Conservation (phyloP, 768 basidiomycete species). For the Hygrophorus russula region DNA sequence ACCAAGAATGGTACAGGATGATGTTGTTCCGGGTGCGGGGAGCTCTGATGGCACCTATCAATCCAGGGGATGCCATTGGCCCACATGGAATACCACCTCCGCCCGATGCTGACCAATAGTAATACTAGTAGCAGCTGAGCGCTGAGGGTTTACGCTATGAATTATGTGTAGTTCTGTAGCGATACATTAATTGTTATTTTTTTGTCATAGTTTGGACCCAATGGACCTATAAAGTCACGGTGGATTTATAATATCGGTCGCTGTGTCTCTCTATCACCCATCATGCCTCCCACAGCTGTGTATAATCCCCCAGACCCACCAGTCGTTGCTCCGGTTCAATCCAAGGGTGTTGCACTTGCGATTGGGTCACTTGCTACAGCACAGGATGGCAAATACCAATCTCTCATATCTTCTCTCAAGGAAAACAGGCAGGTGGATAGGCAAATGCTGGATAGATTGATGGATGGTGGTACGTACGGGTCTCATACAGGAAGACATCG, state of each 20-base stretch:
- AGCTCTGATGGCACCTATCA: slow-evolving; percentile 54
- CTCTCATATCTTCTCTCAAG: slow-evolving; percentile 50
- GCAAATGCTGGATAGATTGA: slow-evolving; percentile 72
- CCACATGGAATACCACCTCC: slow-evolving; percentile 29
- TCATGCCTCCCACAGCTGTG: slow-evolving; percentile 57
- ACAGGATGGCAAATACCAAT: slow-evolving; percentile 69
- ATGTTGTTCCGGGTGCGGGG: slow-evolving; percentile 73
- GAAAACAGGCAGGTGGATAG: slow-evolving; percentile 50
- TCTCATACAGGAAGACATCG: too few species aligned
- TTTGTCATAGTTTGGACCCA: background rate
- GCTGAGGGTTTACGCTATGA: background rate
- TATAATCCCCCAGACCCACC: slow-evolving; percentile 17
- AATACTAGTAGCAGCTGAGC: slow-evolving; percentile 15
- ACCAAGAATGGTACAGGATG: slow-evolving; percentile 79
- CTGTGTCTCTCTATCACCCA: background rate
- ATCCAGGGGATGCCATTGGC: slow-evolving; percentile 35
- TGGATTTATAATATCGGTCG: background rate
- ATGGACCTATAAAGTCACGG: too few species aligned
- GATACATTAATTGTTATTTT: background rate
- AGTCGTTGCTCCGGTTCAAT: slow-evolving; percentile 11
- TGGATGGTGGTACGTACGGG: slow-evolving; percentile 57
- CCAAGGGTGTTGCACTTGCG: slow-evolving; percentile 44
- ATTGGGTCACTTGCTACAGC: slow-evolving; percentile 75
- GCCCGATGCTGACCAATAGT: slow-evolving; percentile 28
- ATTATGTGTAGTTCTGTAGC: background rate